Evolutionary conservation across 2,329 filamentous ascomycete genomes (phyloP).

Genomic region (Byssothecium circinans): DNA sequence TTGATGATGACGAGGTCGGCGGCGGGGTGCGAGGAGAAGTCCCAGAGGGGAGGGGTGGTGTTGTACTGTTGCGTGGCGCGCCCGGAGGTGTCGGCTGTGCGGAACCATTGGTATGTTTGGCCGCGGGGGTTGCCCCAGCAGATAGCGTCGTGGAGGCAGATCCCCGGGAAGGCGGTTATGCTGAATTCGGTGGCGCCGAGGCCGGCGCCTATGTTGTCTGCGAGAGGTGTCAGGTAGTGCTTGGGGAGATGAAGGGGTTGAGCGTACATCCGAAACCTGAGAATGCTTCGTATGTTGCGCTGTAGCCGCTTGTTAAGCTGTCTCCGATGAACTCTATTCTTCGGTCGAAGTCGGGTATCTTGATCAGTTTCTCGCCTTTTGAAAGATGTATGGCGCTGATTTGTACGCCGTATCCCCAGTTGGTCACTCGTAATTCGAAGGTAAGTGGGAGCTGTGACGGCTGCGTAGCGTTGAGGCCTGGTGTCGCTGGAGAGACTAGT

Average conservation of each 20-base stretch:
- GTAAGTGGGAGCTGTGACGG: conserved; percentile 49
- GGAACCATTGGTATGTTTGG: conserved; percentile 59
- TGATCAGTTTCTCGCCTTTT: conserved; percentile 49
- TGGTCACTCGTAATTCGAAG: conserved; percentile 60
- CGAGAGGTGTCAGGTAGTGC: not conserved
- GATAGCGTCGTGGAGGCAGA: conserved; percentile 58
- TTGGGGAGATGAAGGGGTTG: not conserved
- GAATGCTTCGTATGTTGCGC: conserved; percentile 60
- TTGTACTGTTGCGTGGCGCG: conserved; percentile 51
- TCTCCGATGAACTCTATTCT: conserved; percentile 52
- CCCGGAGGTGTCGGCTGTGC: conserved; percentile 57
- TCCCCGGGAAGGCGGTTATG: conserved; percentile 61
- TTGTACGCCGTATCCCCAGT: conserved; percentile 64
- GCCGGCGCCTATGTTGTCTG: conserved; percentile 55
- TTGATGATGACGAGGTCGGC: conserved; percentile 51
- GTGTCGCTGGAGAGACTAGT: conserved; percentile 52
- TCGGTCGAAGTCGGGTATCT: conserved; percentile 40
- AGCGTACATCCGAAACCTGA: conserved; percentile 54
- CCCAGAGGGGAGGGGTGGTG: conserved; percentile 37
- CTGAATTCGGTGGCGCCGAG: conserved; percentile 62
- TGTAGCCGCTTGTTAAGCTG: conserved; percentile 58
- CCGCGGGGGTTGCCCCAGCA: conserved; percentile 55
- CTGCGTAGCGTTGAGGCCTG: conserved; percentile 49
- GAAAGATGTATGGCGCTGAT: conserved; percentile 56
- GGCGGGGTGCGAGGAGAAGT: conserved; percentile 36